Evolutionary conservation across 352 stramenopile genomes (phyloP).

Genomic region (Phytophthora kernoviae): DNA sequence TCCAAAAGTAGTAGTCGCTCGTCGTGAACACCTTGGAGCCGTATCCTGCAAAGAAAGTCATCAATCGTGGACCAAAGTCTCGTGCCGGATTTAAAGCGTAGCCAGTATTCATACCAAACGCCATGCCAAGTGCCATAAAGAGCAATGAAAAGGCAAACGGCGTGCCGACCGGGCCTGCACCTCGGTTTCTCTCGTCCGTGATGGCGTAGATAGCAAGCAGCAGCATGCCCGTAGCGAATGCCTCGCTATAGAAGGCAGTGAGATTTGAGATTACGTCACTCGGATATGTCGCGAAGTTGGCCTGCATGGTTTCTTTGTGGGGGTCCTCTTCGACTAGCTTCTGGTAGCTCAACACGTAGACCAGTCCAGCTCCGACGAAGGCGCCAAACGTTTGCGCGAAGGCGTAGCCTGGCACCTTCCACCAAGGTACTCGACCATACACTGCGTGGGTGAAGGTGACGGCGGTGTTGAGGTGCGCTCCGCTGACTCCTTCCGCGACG

Average conservation of each 20-base stretch:
- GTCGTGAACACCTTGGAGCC: slow-evolving; percentile 59
- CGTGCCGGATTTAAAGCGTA: slow-evolving; percentile 52
- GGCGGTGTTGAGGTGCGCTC: slow-evolving; percentile 60
- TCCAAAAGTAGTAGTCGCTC: slow-evolving; percentile 65
- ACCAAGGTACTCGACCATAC: slow-evolving; percentile 49
- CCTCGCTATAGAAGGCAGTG: slow-evolving; percentile 62
- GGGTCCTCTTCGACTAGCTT: slow-evolving; percentile 48
- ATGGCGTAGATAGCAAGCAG: slow-evolving; percentile 61
- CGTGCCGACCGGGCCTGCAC: slow-evolving; percentile 34
- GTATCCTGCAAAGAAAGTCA: slow-evolving; percentile 58
- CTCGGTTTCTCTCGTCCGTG: slow-evolving; percentile 49
- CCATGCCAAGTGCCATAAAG: slow-evolving; percentile 62
- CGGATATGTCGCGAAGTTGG: slow-evolving; percentile 58
- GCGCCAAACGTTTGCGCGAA: slow-evolving; percentile 42
- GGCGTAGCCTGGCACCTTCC: slow-evolving; percentile 47
- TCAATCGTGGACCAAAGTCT: slow-evolving; percentile 46
- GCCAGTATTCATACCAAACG: slow-evolving; percentile 52
- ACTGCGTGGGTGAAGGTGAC: slow-evolving; percentile 57
- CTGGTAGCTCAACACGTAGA: slow-evolving; percentile 57
- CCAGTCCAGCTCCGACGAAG: slow-evolving; percentile 40
- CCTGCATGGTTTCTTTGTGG: slow-evolving; percentile 36
- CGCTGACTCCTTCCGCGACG: slow-evolving; percentile 44
- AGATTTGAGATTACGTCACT: slow-evolving; percentile 37
- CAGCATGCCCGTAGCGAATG: slow-evolving; percentile 52
- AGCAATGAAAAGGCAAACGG: slow-evolving; percentile 54